Evolutionary conservation across 352 stramenopile species (phyloP).

Genomic region (Pythium coloratum): DNA sequence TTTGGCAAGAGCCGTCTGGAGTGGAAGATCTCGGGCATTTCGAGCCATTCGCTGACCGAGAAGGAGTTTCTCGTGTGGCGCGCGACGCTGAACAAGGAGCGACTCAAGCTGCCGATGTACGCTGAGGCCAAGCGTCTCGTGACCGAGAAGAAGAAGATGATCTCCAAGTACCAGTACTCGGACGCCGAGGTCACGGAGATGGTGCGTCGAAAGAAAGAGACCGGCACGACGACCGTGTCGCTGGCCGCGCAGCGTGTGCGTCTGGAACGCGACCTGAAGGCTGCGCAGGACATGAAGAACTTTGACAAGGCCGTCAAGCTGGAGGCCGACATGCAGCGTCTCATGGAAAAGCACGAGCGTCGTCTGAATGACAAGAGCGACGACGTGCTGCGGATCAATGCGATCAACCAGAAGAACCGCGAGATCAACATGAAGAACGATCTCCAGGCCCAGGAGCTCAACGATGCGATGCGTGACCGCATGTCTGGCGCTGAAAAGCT

Average conservation of each 20-base stretch:
- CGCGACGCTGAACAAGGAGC: constrained; percentile 77
- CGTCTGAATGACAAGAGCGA: constrained; percentile 76
- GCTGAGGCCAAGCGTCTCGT: constrained; percentile 66
- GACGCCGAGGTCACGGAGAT: constrained; percentile 80
- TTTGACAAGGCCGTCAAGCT: constrained; percentile 82
- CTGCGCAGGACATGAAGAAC: constrained; percentile 85
- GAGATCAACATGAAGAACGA: constrained; percentile 83
- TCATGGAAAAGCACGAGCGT: constrained; percentile 67
- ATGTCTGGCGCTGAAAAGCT: constrained; percentile 84
- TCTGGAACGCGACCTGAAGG: constrained; percentile 73
- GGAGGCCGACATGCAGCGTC: constrained; percentile 60
- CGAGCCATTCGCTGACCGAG: constrained; percentile 70
- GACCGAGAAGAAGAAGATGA: constrained; percentile 61
- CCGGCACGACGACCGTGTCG: constrained; percentile 62
- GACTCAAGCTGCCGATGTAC: constrained; percentile 70
- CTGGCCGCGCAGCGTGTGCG: constrained; percentile 77
- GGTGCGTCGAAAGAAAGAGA: constrained; percentile 71
- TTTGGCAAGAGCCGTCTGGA: constrained; percentile 79
- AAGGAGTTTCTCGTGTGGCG: constrained; percentile 84
- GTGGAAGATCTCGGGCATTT: constrained; percentile 75
- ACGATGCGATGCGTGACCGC: constrained; percentile 69
- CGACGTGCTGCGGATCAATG: constrained; percentile 82
- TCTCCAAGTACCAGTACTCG: constrained; percentile 77
- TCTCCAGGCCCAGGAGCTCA: constrained; percentile 68
- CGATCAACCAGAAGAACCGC: constrained; percentile 83